Conservation (phyloP, 2,329 filamentous ascomycete genomes). For the Paraphoma chrysanthemicola region DNA sequence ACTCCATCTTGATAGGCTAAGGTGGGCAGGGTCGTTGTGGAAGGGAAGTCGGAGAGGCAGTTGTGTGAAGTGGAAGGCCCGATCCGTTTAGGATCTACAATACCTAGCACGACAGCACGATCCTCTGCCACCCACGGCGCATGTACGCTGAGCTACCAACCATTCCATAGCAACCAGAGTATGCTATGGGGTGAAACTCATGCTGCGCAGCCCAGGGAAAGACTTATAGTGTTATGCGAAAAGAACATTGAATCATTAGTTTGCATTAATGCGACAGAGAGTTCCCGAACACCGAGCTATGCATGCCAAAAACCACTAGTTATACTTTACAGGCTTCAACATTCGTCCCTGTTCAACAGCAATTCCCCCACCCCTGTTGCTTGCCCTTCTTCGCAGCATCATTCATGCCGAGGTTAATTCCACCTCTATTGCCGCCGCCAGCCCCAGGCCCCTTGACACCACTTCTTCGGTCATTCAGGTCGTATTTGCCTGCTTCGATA, state of each 20-base stretch:
- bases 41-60: no score
- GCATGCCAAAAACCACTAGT: not conserved
- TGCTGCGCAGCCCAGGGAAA: no score
- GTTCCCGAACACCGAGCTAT: not conserved
- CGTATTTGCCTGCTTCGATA: slow-evolving; percentile 93
- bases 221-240: no score
- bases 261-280: not conserved
- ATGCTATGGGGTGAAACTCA: no score
- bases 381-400: slow-evolving; percentile 46
- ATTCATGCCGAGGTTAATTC: slow-evolving; percentile 54
- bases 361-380: slow-evolving; percentile 42
- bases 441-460: slow-evolving; percentile 79
- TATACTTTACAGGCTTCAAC: not conserved
- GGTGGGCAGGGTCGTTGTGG: no score
- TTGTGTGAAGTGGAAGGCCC: no score
- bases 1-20: no score
- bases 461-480: slow-evolving; percentile 89
- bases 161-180: no score
- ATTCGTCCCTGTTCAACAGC: slow-evolving; percentile 32
- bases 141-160: no score
- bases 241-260: not conserved
- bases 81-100: no score
- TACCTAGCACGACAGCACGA: no score
- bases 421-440: slow-evolving; percentile 49
- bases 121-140: no score